Percentiles rank a stretch among this genome's conserved stretches.
phyloP scores from a whole-genome alignment of 2,329 filamentous ascomycete species.

The Bimuria novae-zelandiae region DNA sequence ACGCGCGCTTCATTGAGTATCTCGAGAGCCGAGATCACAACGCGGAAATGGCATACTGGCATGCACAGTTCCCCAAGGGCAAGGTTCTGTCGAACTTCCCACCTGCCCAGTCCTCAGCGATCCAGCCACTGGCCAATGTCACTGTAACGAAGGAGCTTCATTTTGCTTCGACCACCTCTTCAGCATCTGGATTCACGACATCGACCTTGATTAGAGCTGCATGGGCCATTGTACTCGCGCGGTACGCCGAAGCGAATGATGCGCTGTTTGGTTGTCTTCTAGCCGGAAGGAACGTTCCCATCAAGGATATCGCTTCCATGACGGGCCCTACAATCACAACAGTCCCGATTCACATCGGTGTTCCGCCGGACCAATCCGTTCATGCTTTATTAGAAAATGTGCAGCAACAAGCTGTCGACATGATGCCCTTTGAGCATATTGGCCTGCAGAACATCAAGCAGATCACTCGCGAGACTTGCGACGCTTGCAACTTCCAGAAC shows the following conservation, averaged over 20 bases:
- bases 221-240: constrained; percentile 9
- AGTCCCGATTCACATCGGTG: constrained; percentile 55
- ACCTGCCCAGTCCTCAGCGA: constrained; percentile 3
- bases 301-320: constrained; percentile 35
- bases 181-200: constrained; percentile 2
- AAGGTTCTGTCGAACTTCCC: constrained; percentile 2
- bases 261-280: constrained; percentile 15
- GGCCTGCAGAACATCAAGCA: constrained; percentile 58
- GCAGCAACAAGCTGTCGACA: constrained; percentile 53
- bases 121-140: not conserved
- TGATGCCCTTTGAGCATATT: constrained; percentile 62
- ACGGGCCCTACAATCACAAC: constrained; percentile 57
- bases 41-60: not conserved
- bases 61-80: not conserved
- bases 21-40: not conserved
- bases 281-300: constrained; percentile 13
- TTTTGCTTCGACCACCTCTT: not conserved
- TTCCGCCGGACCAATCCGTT: constrained; percentile 39
- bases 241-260: constrained; percentile 12
- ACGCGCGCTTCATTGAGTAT: constrained; percentile 2
- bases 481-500: constrained; percentile 39
- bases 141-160: not conserved
- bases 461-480: constrained; percentile 9
- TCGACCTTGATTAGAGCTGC: constrained; percentile 12
- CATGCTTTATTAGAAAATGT: constrained; percentile 55